Evolutionary conservation across 371 early-diverging fungal species (phyloP).

Genomic region (Mucor plumbeus): DNA sequence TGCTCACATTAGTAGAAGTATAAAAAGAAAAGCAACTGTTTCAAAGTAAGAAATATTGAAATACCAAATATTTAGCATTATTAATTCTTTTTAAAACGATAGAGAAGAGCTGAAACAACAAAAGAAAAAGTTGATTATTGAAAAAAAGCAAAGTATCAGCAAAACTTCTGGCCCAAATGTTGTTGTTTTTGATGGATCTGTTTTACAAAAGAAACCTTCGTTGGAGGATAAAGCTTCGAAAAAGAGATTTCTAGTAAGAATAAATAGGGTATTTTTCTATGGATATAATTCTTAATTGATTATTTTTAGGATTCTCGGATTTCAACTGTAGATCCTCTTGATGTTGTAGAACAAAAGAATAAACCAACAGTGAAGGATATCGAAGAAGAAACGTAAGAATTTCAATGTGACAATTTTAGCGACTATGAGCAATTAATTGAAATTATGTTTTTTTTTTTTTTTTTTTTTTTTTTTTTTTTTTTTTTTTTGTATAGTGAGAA

Average conservation of each 20-base stretch:
- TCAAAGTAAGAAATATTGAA: constrained; percentile 20
- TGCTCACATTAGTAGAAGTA: constrained; percentile 30
- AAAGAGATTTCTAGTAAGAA: constrained; percentile 48
- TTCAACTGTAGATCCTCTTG: constrained; percentile 23
- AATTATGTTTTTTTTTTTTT: neutral
- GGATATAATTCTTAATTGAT: neutral
- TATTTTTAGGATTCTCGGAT: constrained; percentile 43
- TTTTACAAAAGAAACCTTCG: constrained; percentile 31
- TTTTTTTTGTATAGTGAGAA: constrained; percentile 34
- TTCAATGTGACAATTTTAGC: neutral
- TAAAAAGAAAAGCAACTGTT: constrained; percentile 28
- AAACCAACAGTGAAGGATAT: constrained; percentile 31
- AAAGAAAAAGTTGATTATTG: constrained; percentile 7
- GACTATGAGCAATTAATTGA: neutral
- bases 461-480: neutral
- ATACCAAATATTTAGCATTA: neutral
- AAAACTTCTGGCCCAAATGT: constrained; percentile 37
- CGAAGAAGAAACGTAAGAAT: constrained; percentile 45
- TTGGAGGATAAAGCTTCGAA: constrained; percentile 36
- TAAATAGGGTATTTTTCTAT: too few species aligned
- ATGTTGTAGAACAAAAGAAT: constrained; percentile 9
- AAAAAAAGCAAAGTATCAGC: neutral
- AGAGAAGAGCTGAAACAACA: constrained; percentile 14
- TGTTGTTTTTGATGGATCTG: constrained; percentile 48
- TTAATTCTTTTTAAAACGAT: neutral